Evolutionary conservation across 805 yeast species (phyloP).

Genomic region (Aciculoconidium aculeatum): DNA sequence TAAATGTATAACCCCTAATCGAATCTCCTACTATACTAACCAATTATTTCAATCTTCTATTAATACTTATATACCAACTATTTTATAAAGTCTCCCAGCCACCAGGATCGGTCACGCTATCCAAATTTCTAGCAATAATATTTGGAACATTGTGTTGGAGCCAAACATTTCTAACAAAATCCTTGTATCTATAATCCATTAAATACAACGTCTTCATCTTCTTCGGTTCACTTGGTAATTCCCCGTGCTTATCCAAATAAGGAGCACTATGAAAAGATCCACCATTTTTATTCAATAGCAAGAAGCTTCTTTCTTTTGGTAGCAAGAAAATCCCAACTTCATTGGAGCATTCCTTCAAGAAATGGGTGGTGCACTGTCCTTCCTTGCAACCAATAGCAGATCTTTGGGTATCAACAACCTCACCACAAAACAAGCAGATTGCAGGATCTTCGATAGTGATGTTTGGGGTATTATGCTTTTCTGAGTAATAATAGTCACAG

Average conservation of each 20-base stretch:
- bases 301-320: slow-evolving; percentile 61
- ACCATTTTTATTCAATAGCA: slow-evolving; percentile 62
- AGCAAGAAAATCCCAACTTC: slow-evolving; percentile 67
- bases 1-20: too few species aligned
- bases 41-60: too few species aligned
- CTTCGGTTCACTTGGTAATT: slow-evolving; percentile 66
- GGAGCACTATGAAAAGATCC: slow-evolving; percentile 88
- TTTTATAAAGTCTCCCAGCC: slow-evolving; percentile 85
- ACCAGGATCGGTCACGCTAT: slow-evolving; percentile 76
- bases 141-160: slow-evolving; percentile 74
- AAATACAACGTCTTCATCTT: slow-evolving; percentile 69
- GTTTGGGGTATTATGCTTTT: slow-evolving; percentile 34
- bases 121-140: slow-evolving; percentile 71
- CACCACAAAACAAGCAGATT: slow-evolving; percentile 78
- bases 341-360: slow-evolving; percentile 53
- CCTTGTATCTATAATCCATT: slow-evolving; percentile 55
- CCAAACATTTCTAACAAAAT: slow-evolving; percentile 65
- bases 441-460: slow-evolving; percentile 63
- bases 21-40: too few species aligned
- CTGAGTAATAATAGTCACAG: slow-evolving; percentile 49
- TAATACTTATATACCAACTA: too few species aligned
- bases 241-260: slow-evolving; percentile 82
- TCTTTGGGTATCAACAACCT: slow-evolving; percentile 60
- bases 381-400: slow-evolving; percentile 44
- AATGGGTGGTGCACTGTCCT: slow-evolving; percentile 82